Evolutionary conservation across 1,284 basidiomycete genomes (phyloP), one percentile per base, ranked within the genome.

Genomic region (Cryptococcus neoformans): DNA sequence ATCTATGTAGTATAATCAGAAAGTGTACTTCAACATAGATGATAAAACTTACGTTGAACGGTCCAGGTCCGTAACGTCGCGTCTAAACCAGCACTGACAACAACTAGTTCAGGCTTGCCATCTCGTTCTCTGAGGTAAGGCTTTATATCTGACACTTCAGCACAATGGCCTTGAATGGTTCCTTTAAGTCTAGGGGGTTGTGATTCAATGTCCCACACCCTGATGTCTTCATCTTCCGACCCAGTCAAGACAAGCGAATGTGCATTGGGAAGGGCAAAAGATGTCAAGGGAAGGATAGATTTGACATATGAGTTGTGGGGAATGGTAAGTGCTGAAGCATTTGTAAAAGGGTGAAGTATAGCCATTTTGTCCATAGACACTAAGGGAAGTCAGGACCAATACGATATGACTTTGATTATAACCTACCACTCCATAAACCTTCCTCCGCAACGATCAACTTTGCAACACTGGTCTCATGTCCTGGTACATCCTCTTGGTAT

Each of bases 311-410:
- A 78, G 1, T 86, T 83, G 67, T 91, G 89, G 0, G 77, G 72
- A 57, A 93, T 83, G 1, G 82, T 81, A 72, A 3, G 79, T 75
- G 53, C 56, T 28, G 69, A 61, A 16, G 62, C 16, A n/a, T 69
- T 72, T 49, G 58, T 65, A 72, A 81, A 72, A 58, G 76, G 67
- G 14, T 83, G 75, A 39, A 90, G 78, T 54, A 87, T 85, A 0
- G 88, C 85, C 0, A 88, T 89, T 52, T 92, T 89, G 72, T 97
- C 93, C 17, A 88, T 82, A 5, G 93, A 96, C 2, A 87, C 93
- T 92, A 70, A 14, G 41, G 50, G 17, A 8, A 3, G 36, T 14
- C 39, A 21, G 21, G 9, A 16, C 44, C 16, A n/a, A 12, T 14
- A 28, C 17, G 45, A n/a, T 21, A 16, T 8, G 17, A 39, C 51